phyloP scores from a whole-genome alignment of 2,329 filamentous ascomycete genomes.

The Fusarium foetens region DNA sequence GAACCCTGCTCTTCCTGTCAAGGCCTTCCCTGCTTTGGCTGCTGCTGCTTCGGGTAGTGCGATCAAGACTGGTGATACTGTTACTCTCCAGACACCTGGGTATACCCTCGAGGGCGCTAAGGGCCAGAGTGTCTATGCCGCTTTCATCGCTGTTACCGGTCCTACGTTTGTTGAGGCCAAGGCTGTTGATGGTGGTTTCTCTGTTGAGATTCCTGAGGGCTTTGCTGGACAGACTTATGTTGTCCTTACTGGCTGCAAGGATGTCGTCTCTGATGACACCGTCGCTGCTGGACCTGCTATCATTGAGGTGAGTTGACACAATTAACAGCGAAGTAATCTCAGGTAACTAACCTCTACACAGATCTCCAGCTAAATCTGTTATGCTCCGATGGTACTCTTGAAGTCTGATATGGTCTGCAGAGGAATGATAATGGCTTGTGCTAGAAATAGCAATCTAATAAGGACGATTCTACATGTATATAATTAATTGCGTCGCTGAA shows the following conservation, averaged over 20 bases:
- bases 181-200: slow-evolving; percentile 38
- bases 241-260: slow-evolving; percentile 52
- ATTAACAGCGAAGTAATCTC: fast-evolving
- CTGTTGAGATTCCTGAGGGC: slow-evolving; percentile 41
- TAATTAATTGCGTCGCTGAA: neutral
- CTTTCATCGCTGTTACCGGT: slow-evolving; percentile 48
- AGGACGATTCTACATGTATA: neutral
- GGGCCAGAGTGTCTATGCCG: slow-evolving; percentile 45
- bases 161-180: slow-evolving; percentile 37
- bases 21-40: slow-evolving; percentile 64
- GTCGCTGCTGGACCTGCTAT: slow-evolving; percentile 52
- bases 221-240: slow-evolving; percentile 54
- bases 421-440: neutral
- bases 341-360: neutral
- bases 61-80: slow-evolving; percentile 39
- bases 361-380: slow-evolving; percentile 23
- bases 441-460: neutral
- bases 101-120: slow-evolving; percentile 42
- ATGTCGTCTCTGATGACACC: slow-evolving; percentile 49
- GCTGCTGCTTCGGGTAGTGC: slow-evolving; percentile 42
- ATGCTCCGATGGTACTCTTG: fast-evolving
- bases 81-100: slow-evolving; percentile 43
- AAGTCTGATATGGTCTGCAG: fast-evolving
- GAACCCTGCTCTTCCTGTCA: slow-evolving; percentile 68
- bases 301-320: slow-evolving; percentile 38